Evolutionary conservation across 1,284 basidiomycete species (phyloP), one percentile per base, ranked within the genome.

Genomic region (Heterobasidion occidentale): DNA sequence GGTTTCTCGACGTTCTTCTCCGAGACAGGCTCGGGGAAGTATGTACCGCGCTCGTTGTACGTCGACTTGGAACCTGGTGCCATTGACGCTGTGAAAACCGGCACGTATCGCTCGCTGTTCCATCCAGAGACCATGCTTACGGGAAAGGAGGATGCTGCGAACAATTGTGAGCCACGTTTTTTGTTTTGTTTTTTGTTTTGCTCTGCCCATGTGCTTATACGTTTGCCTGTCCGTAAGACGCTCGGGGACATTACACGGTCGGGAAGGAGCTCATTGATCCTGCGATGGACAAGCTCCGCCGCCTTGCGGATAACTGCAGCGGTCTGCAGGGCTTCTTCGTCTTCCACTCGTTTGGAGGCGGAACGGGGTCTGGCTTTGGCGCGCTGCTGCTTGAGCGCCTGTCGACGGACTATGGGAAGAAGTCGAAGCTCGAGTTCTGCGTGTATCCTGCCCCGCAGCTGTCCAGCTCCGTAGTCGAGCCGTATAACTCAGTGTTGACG

Each of bases 321-420:
- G 97, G 97, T 71, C 88, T 99, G 49, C 97, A 99, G 75, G 96
- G 97, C 65, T 99, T 99, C 85, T 99, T 99, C 72, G 94, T 99
- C 69, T 99, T 99, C 86, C 97, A 99, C 80, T 99, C 97, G 49
- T 98, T 98, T 69, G 97, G 97, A 70, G 97, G 97, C 73, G 97
- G 97, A 74, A 99, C 96, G 65, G 97, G 97, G 68, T 99, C 97
- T 61, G 97, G 97, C 67, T 98, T 99, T 72, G 97, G 97, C 70
- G 95, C 97, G 55, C 88, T 99, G 65, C 80, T 99, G 56, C 83
- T 99, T 62, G 97, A 99, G 76, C 86, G 94, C 60, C 86, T 99
- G 60, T 96, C 95, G 48, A 88, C 90, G 61, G 96, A 99, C 77
- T 99, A 98, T 67, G 97, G 97, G 73, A 99, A 99, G 75, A 99